Conservation (phyloP, 768 basidiomycete species). For the Chalciporus sphaerocephalus region DNA sequence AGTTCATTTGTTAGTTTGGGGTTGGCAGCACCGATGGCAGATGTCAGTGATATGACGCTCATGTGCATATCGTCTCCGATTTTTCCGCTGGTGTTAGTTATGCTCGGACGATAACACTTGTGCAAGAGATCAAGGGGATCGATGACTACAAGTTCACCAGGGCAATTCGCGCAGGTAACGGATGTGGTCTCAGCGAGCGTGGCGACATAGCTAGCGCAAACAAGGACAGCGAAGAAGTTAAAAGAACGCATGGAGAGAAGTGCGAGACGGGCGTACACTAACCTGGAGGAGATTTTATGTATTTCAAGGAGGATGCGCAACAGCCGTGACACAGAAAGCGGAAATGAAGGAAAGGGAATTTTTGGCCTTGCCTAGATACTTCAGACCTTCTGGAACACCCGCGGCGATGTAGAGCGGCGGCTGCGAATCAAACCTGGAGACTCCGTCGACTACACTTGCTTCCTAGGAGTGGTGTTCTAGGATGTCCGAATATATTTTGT, state of each 20-base stretch:
- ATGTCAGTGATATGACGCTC: not conserved
- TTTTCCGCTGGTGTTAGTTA: not conserved
- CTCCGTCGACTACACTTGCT: not conserved
- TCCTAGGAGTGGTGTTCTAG: no score
- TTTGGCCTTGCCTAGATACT: not conserved
- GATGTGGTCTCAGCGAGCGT: not conserved
- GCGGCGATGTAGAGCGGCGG: not conserved
- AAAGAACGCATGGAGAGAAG: not conserved
- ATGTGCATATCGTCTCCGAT: not conserved
- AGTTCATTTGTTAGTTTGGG: not conserved
- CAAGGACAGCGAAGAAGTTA: not conserved
- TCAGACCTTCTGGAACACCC: not conserved
- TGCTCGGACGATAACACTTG: not conserved
- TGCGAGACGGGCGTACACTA: no score
- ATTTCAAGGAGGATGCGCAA: no score
- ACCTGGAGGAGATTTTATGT: no score
- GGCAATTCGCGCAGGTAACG: not conserved
- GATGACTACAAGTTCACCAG: not conserved
- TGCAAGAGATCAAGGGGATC: not conserved
- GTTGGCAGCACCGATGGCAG: not conserved
- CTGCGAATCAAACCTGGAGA: not conserved
- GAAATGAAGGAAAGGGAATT: no score
- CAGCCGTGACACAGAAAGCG: no score
- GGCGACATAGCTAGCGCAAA: not conserved
- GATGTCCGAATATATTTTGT: no score